These are phyloP conservation scores for Teunomyces pallodes DNA, from an alignment of 805 yeast genomes.

Conservation along the genomic window DNA sequence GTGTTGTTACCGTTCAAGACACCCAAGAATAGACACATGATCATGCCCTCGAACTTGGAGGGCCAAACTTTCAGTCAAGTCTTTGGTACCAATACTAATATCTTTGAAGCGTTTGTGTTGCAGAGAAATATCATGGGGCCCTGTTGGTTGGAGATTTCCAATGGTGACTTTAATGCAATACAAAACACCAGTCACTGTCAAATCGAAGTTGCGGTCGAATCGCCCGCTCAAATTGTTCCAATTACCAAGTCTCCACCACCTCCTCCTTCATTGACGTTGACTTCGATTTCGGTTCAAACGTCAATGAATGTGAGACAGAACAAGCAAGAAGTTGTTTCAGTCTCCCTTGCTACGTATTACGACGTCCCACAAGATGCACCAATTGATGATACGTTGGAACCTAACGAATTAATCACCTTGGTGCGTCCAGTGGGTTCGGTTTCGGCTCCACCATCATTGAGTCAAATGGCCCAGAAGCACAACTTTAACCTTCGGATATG, in stretches of 20 bases:
- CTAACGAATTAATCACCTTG: slow-evolving; percentile 64
- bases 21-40: slow-evolving; percentile 47
- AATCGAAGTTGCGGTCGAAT: slow-evolving; percentile 62
- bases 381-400: slow-evolving; percentile 56
- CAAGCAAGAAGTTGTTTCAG: slow-evolving; percentile 83
- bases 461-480: slow-evolving; percentile 55
- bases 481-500: slow-evolving; percentile 54
- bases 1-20: slow-evolving; percentile 73
- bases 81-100: slow-evolving; percentile 70
- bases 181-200: slow-evolving; percentile 76
- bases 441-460: slow-evolving; percentile 75
- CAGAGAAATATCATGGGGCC: slow-evolving; percentile 93
- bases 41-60: slow-evolving; percentile 59
- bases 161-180: slow-evolving; percentile 57
- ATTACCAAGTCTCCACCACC: slow-evolving; percentile 53
- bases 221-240: slow-evolving; percentile 49
- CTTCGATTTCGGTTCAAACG: slow-evolving; percentile 79
- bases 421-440: slow-evolving; percentile 72
- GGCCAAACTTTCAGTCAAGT: slow-evolving; percentile 78
- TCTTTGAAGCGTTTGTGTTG: slow-evolving; percentile 83
- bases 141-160: slow-evolving; percentile 82
- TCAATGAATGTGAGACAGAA: slow-evolving; percentile 70
- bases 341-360: slow-evolving; percentile 70
- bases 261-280: slow-evolving; percentile 64
- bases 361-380: slow-evolving; percentile 76